phyloP scores from a whole-genome alignment of 2,329 filamentous ascomycete genomes.

The Pestalotiopsis sp. region DNA sequence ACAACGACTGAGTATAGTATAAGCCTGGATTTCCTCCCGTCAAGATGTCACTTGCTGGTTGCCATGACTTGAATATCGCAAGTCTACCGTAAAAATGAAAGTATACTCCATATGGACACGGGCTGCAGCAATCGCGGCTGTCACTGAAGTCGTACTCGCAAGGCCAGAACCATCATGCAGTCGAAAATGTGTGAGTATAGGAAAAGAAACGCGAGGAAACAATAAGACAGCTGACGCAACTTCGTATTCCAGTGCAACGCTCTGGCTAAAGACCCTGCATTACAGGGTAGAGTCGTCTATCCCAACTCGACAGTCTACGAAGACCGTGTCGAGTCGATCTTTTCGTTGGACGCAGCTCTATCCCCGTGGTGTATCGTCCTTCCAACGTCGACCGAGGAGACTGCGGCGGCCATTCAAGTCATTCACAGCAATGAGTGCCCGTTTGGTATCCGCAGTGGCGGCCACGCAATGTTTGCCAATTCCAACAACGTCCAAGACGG shows the following conservation, averaged over 20 bases:
- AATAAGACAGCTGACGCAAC: not conserved
- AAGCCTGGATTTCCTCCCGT: not conserved
- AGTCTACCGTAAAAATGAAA: not conserved
- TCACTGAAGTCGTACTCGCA: not conserved
- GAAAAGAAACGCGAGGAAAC: not conserved
- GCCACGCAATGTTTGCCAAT: slow-evolving; percentile 9
- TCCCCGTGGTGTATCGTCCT: slow-evolving; percentile 9
- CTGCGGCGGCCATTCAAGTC: not conserved
- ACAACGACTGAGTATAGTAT: not conserved
- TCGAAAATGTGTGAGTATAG: not conserved
- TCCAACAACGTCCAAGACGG: slow-evolving; percentile 12
- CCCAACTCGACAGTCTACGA: not conserved
- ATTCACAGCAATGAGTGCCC: slow-evolving; percentile 15
- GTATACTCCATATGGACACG: not conserved
- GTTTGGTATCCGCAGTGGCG: slow-evolving; percentile 15
- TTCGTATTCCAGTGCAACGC: not conserved
- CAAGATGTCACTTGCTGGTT: not conserved
- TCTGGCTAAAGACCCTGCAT: not conserved
- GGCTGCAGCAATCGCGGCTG: not conserved
- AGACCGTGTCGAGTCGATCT: not conserved
- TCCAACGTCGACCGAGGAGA: slow-evolving; percentile 8
- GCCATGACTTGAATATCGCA: not conserved
- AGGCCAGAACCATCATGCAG: not conserved
- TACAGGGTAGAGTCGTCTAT: not conserved
- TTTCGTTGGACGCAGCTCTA: not conserved